These are phyloP conservation scores for Takashimella koratensis DNA, from an alignment of 1,284 basidiomycete species.

Conservation along the genomic window DNA sequence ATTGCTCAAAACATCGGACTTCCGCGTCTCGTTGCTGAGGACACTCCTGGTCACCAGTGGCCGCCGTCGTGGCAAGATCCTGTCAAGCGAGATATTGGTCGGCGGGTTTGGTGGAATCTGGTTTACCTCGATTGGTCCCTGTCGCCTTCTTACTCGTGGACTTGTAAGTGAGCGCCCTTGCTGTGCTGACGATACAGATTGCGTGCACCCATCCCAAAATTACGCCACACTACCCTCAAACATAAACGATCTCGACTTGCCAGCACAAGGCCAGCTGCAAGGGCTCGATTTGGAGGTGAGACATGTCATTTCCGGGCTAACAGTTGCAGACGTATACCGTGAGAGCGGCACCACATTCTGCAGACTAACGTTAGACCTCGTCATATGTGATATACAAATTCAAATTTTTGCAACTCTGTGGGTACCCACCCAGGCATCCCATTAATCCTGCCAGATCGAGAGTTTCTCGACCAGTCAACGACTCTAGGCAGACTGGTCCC, in stretches of 20 bases:
- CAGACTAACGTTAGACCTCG: not conserved
- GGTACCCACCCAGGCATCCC: not conserved
- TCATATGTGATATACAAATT: not conserved
- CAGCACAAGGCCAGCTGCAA: not conserved
- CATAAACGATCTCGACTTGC: not conserved
- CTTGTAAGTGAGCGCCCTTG: not conserved
- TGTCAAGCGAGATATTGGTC: not conserved
- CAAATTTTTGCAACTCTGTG: not conserved
- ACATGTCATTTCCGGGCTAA: not conserved
- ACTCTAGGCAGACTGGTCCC: not conserved
- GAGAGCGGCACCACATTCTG: not conserved
- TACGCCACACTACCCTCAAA: not conserved
- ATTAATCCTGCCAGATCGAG: not conserved
- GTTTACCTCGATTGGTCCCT: not conserved
- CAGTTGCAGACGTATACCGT: not conserved
- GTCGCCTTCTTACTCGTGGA: not conserved
- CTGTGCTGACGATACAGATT: not conserved
- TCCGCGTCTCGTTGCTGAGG: conserved; percentile 5
- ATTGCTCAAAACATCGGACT: conserved; percentile 10
- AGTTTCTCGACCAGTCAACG: not conserved
- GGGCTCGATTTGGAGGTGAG: not conserved
- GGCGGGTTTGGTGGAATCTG: not conserved
- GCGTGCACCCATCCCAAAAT: not conserved
- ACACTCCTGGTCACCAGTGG: not conserved
- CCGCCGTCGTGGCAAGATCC: conserved; percentile 6